These are phyloP conservation scores for Dactylis glomerata DNA, from an alignment of 176 grass and related monocot genomes.

Conservation along the genomic window DNA sequence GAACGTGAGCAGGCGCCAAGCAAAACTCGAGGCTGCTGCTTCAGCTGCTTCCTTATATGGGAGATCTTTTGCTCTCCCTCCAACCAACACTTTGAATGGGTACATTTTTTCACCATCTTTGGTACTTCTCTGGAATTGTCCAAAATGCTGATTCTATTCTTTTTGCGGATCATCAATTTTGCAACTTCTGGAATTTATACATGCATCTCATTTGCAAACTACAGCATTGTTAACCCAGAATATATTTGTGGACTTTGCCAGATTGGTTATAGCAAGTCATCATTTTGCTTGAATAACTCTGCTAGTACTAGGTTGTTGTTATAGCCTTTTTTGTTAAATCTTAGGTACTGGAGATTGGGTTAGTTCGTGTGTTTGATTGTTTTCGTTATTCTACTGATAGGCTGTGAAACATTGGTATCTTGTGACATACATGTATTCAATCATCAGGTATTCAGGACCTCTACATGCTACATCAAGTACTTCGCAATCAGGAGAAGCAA, in stretches of 20 bases:
- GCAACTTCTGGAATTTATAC: neutral
- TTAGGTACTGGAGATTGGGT: neutral
- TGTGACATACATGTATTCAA: neutral
- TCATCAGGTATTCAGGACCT: constrained; percentile 37
- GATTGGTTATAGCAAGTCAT: neutral
- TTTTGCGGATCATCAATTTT: neutral
- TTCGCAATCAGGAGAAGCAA: constrained; percentile 36
- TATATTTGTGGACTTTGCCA: neutral
- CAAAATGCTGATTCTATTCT: neutral
- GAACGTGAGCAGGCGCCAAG: constrained; percentile 50
- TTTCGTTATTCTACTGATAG: neutral
- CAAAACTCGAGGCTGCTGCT: constrained; percentile 68
- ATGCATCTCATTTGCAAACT: neutral
- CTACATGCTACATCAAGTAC: constrained; percentile 22
- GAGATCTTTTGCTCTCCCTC: constrained; percentile 65
- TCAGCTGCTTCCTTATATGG: constrained; percentile 75
- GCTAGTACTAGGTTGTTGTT: neutral
- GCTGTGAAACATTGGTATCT: neutral
- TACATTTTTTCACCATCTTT: constrained; percentile 19
- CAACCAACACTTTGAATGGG: constrained; percentile 37
- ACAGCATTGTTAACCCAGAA: neutral
- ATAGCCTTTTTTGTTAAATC: constrained; percentile 1
- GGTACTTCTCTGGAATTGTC: neutral
- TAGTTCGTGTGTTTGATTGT: neutral
- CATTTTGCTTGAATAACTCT: neutral